Evolutionary conservation across 2,329 filamentous ascomycete genomes (phyloP), one percentile per base, ranked within the genome.

Genomic region (Dactylellina parvicollis): DNA sequence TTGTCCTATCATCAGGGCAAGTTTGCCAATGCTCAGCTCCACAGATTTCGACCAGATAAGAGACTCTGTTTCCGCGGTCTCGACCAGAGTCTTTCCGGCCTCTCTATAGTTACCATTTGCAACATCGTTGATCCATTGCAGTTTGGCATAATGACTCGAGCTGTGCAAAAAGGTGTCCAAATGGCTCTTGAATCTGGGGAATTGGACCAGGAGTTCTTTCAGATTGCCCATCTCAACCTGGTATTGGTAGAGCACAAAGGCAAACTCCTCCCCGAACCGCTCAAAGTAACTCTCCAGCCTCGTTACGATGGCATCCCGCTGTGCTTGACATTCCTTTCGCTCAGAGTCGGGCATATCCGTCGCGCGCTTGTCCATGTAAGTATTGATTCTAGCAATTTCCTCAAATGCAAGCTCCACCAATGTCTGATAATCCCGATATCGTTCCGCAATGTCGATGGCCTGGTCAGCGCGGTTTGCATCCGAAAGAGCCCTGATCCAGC

Each of bases 91-190:
- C 42, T 87, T 82, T 3, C 90, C 89, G 9, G 94, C 93, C 64
- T 87, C 86, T 10, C 86, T 83, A 75, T 92, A 92, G 77, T 96
- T 88, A 69, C 88, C 85, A 79, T 95, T 91, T 72, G 88, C 85
- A 5, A 98, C 86, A 79, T 98, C 93, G 79, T 99, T 96, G 82
- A 99, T 96, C 95, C 95, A 99, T 52, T 89, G 89, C 46, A 99
- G 85, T 77, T 92, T 92, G 26, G 89, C 89, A 74, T 92, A 87
- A 74, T 88, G 85, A 0, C 88, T 86, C 75, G 88, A 87, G 62
- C 87, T 88, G 42, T 91, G 87, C 50, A 99, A 84, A 78, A 92
- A 99, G 56, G 85, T 84, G 0, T 92, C 96, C 62, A 96, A 86
- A 78, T 88, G 89, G 64, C 88, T 82, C 24, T 89, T 84, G 70